Base-by-base conservation (phyloP, 306 rosid genomes). In the Parietaria judaica region DNA sequence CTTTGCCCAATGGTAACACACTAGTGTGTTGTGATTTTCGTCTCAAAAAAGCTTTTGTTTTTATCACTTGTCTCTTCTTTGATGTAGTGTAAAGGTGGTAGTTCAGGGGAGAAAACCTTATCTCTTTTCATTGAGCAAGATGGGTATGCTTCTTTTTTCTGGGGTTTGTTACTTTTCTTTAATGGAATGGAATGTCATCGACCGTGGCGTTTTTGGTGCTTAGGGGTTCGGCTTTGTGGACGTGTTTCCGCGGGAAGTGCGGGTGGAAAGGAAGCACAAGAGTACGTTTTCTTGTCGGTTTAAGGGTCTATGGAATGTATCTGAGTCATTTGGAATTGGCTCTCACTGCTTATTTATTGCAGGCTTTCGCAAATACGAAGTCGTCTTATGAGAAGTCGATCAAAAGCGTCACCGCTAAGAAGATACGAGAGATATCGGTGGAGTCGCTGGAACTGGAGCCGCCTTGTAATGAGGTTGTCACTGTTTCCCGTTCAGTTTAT, bases 71-170 rank as follows among this genome's bases (percentile, higher is more conserved):
- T 56, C 3, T 56, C 69, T 63, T 35, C 13, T 31, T 62, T 48
- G 63, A 50, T 60, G 45, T 56, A 88, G 98, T 92, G 98, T 82
- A 61, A 66, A 61, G 98, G 98, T 62, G 98, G 98, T 5, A 81
- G 71, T 37, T 44, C 73, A 14, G 72, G n/a, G 66, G 95, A 92
- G 74, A 70, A 14, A 55, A 81, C 76, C 83, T 79, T 92, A 48
- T 79, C 95, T 55, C 66, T 86, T 51, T 69, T 48, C 79, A 76
- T 92, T 64, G 59, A 78, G 10, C 67, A 69, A 52, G 92, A 92
- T 39, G 77, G 98, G 98, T 92, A 64, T 69, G 74, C 61, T 62
- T 58, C 59, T 58, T 46, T 38, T 61, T 81, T 61, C 16, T 52
- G 61, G 35, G 34, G 44, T 43, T 73, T 34, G 15, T 1, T 46